A percentile compares a stretch with the other conserved stretches of the same genome.
These are phyloP conservation scores for Rhododendron ferrugineum DNA, from an alignment of 148 eudicot genomes.

Conservation along the genomic window DNA sequence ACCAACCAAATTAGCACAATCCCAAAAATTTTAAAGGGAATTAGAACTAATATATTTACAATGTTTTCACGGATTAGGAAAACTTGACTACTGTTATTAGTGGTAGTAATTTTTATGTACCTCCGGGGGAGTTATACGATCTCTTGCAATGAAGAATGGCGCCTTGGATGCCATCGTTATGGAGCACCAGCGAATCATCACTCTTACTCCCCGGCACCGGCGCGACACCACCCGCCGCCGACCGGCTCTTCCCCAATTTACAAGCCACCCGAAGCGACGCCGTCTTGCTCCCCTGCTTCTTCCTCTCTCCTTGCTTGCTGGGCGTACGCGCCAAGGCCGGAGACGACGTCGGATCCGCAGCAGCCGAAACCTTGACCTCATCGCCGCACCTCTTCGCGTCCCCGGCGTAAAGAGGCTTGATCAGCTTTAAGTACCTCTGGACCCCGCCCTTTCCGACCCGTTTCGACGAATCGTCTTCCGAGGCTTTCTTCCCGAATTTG, in stretches of 20 bases:
- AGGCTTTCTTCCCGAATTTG: not conserved
- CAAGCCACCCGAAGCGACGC: conserved; percentile 27
- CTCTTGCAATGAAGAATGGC: conserved; percentile 68
- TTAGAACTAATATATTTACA: too few species aligned
- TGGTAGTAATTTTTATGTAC: not conserved
- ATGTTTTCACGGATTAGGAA: too few species aligned
- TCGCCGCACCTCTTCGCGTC: conserved; percentile 22
- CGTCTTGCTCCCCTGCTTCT: conserved; percentile 10
- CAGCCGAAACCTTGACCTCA: not conserved
- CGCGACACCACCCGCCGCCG: conserved; percentile 23
- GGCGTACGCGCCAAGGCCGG: conserved; percentile 17
- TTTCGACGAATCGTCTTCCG: not conserved
- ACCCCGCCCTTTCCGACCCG: conserved; percentile 16
- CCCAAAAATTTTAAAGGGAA: not conserved
- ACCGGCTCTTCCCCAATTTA: conserved; percentile 43
- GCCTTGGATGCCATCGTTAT: conserved; percentile 56
- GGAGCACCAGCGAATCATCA: conserved; percentile 40
- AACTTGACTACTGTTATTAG: too few species aligned
- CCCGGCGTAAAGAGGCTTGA: conserved; percentile 36
- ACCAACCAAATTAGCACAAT: not conserved
- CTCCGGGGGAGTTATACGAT: conserved; percentile 33
- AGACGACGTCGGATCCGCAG: conserved; percentile 18
- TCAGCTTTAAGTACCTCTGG: conserved; percentile 41
- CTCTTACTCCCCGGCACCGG: conserved; percentile 8
- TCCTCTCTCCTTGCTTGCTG: conserved; percentile 5